Percentiles rank a stretch among this genome's conserved stretches.
Evolutionary conservation across 345 rosid species (phyloP).

Genomic region (Salix udensis): DNA sequence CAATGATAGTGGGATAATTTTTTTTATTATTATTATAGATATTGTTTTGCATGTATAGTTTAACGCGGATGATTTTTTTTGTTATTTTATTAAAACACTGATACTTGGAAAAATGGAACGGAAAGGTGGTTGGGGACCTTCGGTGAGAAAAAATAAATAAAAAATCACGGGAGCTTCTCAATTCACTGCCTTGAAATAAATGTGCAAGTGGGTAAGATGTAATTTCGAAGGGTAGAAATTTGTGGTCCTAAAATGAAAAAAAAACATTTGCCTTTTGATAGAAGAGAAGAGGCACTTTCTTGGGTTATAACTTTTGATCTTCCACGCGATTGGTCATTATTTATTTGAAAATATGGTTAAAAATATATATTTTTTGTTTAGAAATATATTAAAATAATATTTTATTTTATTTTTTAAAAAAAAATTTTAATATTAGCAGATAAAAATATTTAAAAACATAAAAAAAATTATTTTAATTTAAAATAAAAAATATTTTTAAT

Average conservation of each 20-base stretch:
- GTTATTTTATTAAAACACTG: background rate
- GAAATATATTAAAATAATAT: no score
- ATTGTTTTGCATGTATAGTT: no score
- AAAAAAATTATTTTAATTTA: no score
- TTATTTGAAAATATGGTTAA: no score
- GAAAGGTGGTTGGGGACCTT: background rate
- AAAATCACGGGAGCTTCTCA: background rate
- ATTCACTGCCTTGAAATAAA: background rate
- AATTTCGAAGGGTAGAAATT: background rate
- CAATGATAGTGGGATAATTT: no score
- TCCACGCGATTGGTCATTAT: constrained; percentile 11
- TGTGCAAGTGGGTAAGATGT: background rate
- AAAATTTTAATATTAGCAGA: no score
- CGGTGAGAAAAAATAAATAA: background rate
- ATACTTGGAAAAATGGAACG: background rate
- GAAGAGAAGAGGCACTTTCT: background rate
- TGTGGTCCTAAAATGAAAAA: background rate
- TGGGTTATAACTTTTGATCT: background rate
- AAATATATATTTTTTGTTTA: no score
- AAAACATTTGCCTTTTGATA: background rate
- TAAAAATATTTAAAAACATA: no score
- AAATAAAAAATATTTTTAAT: no score
- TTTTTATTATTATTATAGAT: no score
- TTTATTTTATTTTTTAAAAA: no score
- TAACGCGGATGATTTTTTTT: no score